phyloP scores from a whole-genome alignment of 2,329 filamentous ascomycete genomes.

The Alternaria sp. region DNA sequence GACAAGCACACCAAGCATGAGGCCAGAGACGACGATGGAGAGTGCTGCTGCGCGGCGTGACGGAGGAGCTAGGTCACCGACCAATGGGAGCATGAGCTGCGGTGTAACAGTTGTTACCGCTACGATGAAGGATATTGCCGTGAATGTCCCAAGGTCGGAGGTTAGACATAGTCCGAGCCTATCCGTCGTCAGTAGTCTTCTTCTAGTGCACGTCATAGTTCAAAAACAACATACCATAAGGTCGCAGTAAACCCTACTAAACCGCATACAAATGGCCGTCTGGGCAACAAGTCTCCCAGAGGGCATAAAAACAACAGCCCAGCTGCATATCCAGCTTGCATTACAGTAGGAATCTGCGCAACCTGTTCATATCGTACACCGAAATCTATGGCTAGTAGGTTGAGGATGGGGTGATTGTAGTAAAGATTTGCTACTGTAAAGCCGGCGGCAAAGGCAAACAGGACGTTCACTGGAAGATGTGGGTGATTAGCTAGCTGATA shows the following conservation, averaged over 20 bases:
- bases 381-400: constrained; percentile 76
- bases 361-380: constrained; percentile 73
- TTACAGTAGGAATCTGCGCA: constrained; percentile 73
- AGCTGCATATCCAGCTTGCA: constrained; percentile 80
- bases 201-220: background rate
- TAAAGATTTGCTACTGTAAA: constrained; percentile 85
- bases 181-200: background rate
- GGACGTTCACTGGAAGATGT: constrained; percentile 63
- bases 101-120: constrained; percentile 84
- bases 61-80: constrained; percentile 78
- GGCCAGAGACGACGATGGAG: constrained; percentile 76
- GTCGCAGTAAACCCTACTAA: constrained; percentile 74
- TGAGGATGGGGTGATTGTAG: constrained; percentile 81
- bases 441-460: constrained; percentile 73
- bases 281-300: constrained; percentile 72
- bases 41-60: constrained; percentile 73
- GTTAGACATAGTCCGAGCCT: constrained; percentile 75
- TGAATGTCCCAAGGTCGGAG: constrained; percentile 68
- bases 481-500: background rate
- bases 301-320: constrained; percentile 80
- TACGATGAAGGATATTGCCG: constrained; percentile 74
- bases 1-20: constrained; percentile 78
- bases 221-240: constrained; percentile 61
- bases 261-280: constrained; percentile 73
- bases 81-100: constrained; percentile 76